These are phyloP conservation scores for Senna tora DNA, from an alignment of 306 rosid species.

Conservation along the genomic window DNA sequence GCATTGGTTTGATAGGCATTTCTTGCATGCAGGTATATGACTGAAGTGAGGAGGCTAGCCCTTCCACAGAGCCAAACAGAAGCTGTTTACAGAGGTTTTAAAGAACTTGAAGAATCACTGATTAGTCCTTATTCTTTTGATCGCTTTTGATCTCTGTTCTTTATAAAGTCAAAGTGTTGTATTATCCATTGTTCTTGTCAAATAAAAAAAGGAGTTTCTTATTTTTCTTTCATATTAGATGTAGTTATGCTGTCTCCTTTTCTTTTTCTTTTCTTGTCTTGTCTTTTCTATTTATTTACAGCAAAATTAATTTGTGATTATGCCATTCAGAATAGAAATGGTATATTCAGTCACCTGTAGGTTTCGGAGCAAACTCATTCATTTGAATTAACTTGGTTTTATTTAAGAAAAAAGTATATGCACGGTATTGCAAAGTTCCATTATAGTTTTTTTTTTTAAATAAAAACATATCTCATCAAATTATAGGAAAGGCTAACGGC, in stretches of 20 bases:
- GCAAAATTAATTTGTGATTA: slow-evolving; percentile 12
- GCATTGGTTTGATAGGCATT: slow-evolving; percentile 36
- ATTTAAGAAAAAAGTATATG: too few species aligned
- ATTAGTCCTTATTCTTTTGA: slow-evolving; percentile 70
- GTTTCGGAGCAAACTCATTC: slow-evolving; percentile 7
- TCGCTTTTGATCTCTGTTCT: slow-evolving; percentile 62
- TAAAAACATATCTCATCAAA: too few species aligned
- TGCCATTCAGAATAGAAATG: slow-evolving; percentile 13
- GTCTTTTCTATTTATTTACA: background rate
- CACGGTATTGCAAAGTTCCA: too few species aligned
- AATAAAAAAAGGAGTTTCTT: slow-evolving; percentile 31
- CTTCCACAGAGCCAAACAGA: slow-evolving; percentile 89
- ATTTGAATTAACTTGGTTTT: slow-evolving; percentile 18
- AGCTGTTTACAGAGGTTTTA: slow-evolving; percentile 75
- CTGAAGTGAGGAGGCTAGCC: slow-evolving; percentile 86
- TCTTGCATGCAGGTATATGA: slow-evolving; percentile 76
- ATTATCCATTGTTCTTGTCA: slow-evolving; percentile 46
- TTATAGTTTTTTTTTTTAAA: too few species aligned
- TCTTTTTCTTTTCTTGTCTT: too few species aligned
- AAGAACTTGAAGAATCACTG: slow-evolving; percentile 90
- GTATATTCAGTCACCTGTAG: slow-evolving; percentile 4
- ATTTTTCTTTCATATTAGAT: slow-evolving; percentile 35
- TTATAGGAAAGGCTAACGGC: too few species aligned
- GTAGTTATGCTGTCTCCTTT: slow-evolving; percentile 26
- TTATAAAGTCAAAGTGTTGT: slow-evolving; percentile 41